Percentiles rank a stretch among this genome's conserved stretches.
Conservation (phyloP, 75 land plant species). For the Picea glauca region DNA sequence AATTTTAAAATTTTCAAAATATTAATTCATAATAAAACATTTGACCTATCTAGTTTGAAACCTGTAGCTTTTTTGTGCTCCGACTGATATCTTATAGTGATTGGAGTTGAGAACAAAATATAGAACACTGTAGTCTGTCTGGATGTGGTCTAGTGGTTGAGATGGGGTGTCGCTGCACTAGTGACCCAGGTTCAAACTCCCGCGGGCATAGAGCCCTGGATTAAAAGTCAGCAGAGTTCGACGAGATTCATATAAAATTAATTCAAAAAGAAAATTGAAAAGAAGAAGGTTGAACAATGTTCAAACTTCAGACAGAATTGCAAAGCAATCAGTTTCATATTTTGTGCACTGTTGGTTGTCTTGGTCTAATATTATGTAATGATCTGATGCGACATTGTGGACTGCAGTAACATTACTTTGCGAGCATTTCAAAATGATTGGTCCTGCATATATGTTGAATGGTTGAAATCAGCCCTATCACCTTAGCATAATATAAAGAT, state of each 20-base stretch:
- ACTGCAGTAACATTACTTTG: background rate
- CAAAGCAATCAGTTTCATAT: background rate
- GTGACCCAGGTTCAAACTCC: too few species aligned
- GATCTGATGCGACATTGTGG: background rate
- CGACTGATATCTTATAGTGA: background rate
- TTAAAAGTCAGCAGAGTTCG: too few species aligned
- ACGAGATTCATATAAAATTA: too few species aligned
- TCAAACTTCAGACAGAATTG: background rate
- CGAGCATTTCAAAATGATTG: background rate
- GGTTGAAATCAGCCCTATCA: background rate
- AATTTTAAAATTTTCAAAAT: background rate
- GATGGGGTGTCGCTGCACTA: too few species aligned
- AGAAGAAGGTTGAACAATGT: background rate
- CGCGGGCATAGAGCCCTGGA: too few species aligned
- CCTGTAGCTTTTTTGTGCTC: conserved; percentile 3
- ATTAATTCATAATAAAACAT: background rate
- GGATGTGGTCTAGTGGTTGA: background rate
- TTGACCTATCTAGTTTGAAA: background rate
- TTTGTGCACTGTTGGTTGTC: background rate
- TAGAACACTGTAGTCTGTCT: background rate
- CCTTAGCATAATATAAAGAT: background rate
- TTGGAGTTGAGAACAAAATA: background rate
- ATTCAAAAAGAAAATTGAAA: too few species aligned
- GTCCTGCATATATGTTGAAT: background rate
- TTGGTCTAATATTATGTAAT: background rate